These are phyloP conservation scores for Protomyces pachydermus DNA, from an alignment of 1,139 yeast species.

Conservation along the genomic window DNA sequence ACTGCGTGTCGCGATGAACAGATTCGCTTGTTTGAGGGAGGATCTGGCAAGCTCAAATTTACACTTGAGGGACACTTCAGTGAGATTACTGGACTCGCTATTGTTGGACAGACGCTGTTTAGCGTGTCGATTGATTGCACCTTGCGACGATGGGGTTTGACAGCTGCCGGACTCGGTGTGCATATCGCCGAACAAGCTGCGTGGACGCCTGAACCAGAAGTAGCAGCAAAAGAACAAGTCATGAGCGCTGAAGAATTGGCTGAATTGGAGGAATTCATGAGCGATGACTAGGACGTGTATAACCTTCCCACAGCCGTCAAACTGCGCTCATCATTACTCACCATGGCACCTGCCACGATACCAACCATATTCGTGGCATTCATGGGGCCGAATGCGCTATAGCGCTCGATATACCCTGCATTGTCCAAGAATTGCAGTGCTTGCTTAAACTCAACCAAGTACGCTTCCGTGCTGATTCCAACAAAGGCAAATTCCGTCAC, in stretches of 20 bases:
- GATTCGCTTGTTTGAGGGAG: conserved; percentile 23
- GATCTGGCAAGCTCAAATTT: conserved; percentile 10
- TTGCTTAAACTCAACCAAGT: background rate
- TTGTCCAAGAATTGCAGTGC: conserved; percentile 20
- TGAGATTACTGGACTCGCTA: conserved; percentile 11
- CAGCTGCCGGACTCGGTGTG: background rate
- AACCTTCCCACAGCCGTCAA: conserved; percentile 9
- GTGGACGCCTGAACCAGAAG: conserved; percentile 6
- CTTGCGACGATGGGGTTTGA: conserved; percentile 19
- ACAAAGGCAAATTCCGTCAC: conserved; percentile 24
- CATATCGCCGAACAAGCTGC: conserved; percentile 16
- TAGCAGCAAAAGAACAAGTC: conserved; percentile 66
- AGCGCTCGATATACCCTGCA: conserved; percentile 20
- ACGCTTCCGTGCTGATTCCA: background rate
- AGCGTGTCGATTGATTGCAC: conserved; percentile 19
- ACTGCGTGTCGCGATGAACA: conserved; percentile 28
- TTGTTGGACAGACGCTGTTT: conserved; percentile 5
- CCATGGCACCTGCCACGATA: conserved; percentile 13
- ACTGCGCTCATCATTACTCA: conserved; percentile 1
- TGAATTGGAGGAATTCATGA: conserved; percentile 96
- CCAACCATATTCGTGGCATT: conserved; percentile 24
- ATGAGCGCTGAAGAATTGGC: conserved; percentile 95
- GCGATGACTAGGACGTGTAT: conserved; percentile 59
- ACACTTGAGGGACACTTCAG: conserved; percentile 22
- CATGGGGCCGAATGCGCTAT: conserved; percentile 28